These are phyloP conservation scores for Bacidia rubella DNA, from an alignment of 495 filamentous ascomycete species.

Conservation along the genomic window DNA sequence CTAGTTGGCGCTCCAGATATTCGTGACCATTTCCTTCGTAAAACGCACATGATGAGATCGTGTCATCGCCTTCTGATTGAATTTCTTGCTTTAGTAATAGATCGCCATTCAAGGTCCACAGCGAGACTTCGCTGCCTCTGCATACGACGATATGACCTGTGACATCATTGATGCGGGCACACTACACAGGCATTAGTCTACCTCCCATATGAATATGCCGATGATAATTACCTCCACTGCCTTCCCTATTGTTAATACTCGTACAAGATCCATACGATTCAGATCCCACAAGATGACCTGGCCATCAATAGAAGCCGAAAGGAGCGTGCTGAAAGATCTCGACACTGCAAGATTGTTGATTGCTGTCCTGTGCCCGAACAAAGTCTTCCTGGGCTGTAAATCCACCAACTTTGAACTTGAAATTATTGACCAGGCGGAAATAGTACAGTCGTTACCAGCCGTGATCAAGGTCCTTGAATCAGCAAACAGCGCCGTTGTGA, in stretches of 20 bases:
- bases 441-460: constrained; percentile 77
- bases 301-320: constrained; percentile 69
- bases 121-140: constrained; percentile 50
- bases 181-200: constrained; percentile 33
- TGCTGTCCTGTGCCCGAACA: constrained; percentile 79
- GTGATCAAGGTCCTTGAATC: constrained; percentile 86
- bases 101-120: constrained; percentile 87
- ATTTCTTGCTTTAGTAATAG: constrained; percentile 67
- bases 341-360: constrained; percentile 73
- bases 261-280: constrained; percentile 74
- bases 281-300: constrained; percentile 85
- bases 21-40: constrained; percentile 88
- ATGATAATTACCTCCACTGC: constrained; percentile 32
- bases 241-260: constrained; percentile 47
- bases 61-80: constrained; percentile 57
- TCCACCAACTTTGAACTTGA: constrained; percentile 58
- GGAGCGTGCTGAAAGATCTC: constrained; percentile 70
- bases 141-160: constrained; percentile 80
- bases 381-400: constrained; percentile 59
- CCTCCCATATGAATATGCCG: constrained; percentile 1
- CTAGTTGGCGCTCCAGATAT: constrained; percentile 74
- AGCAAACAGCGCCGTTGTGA: constrained; percentile 68
- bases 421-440: constrained; percentile 65
- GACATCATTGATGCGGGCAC: constrained; percentile 76
- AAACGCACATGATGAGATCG: constrained; percentile 68